A percentile compares a stretch with the other conserved stretches of the same genome.
Evolutionary conservation across 495 filamentous ascomycete species (phyloP).

Genomic region (Viridothelium virens): DNA sequence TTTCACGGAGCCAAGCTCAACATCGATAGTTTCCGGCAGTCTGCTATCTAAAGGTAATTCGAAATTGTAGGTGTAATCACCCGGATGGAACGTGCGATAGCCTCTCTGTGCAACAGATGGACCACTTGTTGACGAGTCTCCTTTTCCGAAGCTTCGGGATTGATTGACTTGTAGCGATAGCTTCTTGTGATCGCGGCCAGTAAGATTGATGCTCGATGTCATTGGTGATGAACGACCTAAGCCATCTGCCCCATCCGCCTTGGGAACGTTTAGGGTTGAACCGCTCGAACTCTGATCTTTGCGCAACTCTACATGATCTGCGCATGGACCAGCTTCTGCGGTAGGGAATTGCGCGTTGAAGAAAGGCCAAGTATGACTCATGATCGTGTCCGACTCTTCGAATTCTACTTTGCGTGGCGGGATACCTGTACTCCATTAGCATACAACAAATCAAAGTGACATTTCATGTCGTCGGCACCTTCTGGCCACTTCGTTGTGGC

Average conservation of each 20-base stretch:
- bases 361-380: constrained; percentile 71
- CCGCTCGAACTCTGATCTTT: constrained; percentile 22
- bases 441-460: too few species aligned
- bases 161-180: constrained; percentile 73
- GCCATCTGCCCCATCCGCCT: constrained; percentile 16
- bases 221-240: constrained; percentile 43
- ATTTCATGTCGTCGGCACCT: constrained; percentile 40
- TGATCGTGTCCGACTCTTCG: constrained; percentile 69
- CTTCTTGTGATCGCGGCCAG: constrained; percentile 48
- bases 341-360: constrained; percentile 64
- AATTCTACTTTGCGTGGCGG: constrained; percentile 80
- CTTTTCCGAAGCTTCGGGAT: constrained; percentile 80
- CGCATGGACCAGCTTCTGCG: constrained; percentile 57
- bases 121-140: constrained; percentile 53
- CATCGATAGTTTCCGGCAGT: constrained; percentile 82
- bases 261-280: constrained; percentile 7
- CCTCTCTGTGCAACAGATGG: constrained; percentile 71
- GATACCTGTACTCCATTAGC: constrained; percentile 52
- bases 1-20: constrained; percentile 78
- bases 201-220: constrained; percentile 39
- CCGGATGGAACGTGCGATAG: constrained; percentile 81
- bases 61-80: constrained; percentile 90
- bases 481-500: constrained; percentile 95
- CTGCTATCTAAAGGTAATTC: constrained; percentile 90
- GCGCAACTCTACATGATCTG: constrained; percentile 50